Base-by-base conservation (phyloP, 2,329 filamentous ascomycete species). In the Pestalotiopsis fici region DNA sequence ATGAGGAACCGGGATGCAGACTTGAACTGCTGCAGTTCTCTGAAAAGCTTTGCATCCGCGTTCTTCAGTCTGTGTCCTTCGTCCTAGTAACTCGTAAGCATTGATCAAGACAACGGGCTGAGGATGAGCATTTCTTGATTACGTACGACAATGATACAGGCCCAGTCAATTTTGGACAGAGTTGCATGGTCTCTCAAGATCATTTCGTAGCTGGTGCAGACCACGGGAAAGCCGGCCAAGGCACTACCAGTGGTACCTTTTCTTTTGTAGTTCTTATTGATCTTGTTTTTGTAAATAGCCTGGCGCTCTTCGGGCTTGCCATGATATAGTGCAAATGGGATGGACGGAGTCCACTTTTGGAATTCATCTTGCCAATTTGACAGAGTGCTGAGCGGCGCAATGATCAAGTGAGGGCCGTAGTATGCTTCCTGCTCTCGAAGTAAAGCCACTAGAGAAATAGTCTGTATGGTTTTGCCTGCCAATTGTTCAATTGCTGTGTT, bases 11-110 rank as follows among this genome's bases (percentile, higher is more conserved):
- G 88, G 54, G 97, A 98, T 0, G 95, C 94, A 0, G 95, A 98
- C 27, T 91, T 90, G 75, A 98, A 98, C 0, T 92, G 91, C 70
- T 96, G 90, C 0, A 99, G 82, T 71, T 97, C 94, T 60, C 93
- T 91, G 70, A 98, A 97, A 0, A 99, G 85, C 67, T 93, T 93
- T 35, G 95, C 97, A 62, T 98, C 95, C 70, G 97, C 91, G 71
- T 99, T 99, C 83, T 99, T 99, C 86, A 99, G 90, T 1, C 96
- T 91, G 77, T 99, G 96, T 0, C 96, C 96, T 80, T 99, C 96
- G 72, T 99, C 95, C 90, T 93, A 28, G 43, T 11, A 57, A 27
- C 7, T 4, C 21, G n/a, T 65, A 12, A 59, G 27, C 28, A 15
- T 57, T n/a, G 2, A 25, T 50, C 39, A 27, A n/a, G 5, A 39